These are phyloP conservation scores for Sordariomycetes sp. DNA, from an alignment of 2,329 filamentous ascomycete genomes.

Conservation along the genomic window DNA sequence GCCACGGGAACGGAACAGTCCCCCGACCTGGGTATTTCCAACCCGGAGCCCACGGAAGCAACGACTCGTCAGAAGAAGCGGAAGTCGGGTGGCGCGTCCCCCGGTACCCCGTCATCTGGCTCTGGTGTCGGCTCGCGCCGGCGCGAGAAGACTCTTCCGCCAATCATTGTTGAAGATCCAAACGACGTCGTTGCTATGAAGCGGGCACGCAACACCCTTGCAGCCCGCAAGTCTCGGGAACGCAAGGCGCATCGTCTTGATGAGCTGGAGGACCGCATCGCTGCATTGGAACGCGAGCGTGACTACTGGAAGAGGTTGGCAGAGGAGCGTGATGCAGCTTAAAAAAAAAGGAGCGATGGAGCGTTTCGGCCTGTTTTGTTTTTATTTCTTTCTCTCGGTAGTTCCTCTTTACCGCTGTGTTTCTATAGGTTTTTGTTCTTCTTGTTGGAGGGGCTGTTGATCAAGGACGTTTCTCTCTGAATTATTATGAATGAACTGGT, in stretches of 20 bases:
- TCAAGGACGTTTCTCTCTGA: no score
- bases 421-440: no score
- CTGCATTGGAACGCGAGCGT: slow-evolving; percentile 54
- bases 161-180: slow-evolving; percentile 66
- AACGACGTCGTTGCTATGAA: slow-evolving; percentile 73
- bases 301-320: slow-evolving; percentile 55
- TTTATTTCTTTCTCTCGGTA: no score
- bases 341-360: not conserved
- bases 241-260: slow-evolving; percentile 72
- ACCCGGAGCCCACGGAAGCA: not conserved
- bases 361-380: no score
- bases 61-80: not conserved
- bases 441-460: no score
- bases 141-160: slow-evolving; percentile 70
- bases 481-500: no score
- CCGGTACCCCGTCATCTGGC: slow-evolving; percentile 53
- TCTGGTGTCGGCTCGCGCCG: slow-evolving; percentile 64
- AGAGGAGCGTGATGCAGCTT: slow-evolving; percentile 24
- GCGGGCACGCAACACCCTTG: slow-evolving; percentile 86
- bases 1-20: not conserved
- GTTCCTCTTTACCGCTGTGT: no score
- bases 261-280: slow-evolving; percentile 63
- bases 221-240: slow-evolving; percentile 84
- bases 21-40: not conserved
- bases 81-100: not conserved